These are phyloP conservation scores for Leptomonas pyrrhocoris DNA, from an alignment of 208 protist species.

Conservation along the genomic window DNA sequence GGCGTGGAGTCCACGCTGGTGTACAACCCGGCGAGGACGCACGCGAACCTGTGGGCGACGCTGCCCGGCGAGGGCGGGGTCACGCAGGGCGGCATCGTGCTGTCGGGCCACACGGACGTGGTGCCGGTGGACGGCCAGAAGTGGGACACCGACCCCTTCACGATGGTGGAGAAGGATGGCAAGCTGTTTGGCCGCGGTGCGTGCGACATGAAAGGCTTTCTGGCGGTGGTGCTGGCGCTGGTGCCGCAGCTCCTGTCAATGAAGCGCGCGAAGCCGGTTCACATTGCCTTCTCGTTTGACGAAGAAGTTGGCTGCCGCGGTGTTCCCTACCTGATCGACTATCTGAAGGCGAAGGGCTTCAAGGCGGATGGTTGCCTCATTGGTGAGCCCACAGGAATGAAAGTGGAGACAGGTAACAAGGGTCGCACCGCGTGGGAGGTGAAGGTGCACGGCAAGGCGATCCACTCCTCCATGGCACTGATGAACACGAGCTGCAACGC, in stretches of 20 bases:
- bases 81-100: slow-evolving; percentile 57
- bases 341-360: slow-evolving; percentile 36
- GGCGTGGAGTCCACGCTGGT: slow-evolving; percentile 38
- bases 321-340: slow-evolving; percentile 38
- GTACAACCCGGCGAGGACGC: slow-evolving; percentile 35
- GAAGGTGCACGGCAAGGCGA: slow-evolving; percentile 47
- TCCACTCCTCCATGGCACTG: too few species aligned
- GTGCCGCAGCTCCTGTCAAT: slow-evolving; percentile 38
- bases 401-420: slow-evolving; percentile 13
- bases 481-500: too few species aligned
- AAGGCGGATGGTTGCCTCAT: slow-evolving; percentile 34
- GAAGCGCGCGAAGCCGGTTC: slow-evolving; percentile 54
- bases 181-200: too few species aligned
- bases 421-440: slow-evolving; percentile 23
- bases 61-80: slow-evolving; percentile 45
- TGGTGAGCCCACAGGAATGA: slow-evolving; percentile 11
- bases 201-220: too few species aligned
- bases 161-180: too few species aligned
- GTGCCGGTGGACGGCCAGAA: too few species aligned
- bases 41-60: slow-evolving; percentile 65
- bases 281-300: too few species aligned
- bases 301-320: slow-evolving; percentile 50
- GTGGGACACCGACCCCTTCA: too few species aligned
- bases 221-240: slow-evolving; percentile 50
- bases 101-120: too few species aligned